A percentile compares a stretch with the other conserved stretches of the same genome.
Evolutionary conservation across 306 rosid species (phyloP).

Genomic region (Parietaria judaica): DNA sequence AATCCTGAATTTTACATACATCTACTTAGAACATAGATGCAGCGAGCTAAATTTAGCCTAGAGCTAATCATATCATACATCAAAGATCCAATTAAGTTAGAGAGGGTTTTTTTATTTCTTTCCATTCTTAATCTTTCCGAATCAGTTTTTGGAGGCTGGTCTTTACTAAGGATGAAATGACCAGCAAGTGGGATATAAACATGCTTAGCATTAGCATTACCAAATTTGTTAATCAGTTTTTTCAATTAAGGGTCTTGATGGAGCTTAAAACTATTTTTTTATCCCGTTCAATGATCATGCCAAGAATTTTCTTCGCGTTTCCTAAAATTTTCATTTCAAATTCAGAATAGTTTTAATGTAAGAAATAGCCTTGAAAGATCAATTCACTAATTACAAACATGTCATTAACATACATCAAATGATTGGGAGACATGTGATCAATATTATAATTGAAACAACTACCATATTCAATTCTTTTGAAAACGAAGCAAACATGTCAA

Average conservation of each 20-base stretch:
- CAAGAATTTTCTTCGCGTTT: too few relatives aligned
- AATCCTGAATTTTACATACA: not conserved
- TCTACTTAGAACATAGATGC: not conserved
- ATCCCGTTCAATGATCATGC: too few relatives aligned
- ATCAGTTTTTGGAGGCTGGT: not conserved
- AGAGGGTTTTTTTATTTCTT: not conserved
- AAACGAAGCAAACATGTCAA: not conserved
- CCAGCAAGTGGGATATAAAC: not conserved
- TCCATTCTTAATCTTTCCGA: not conserved
- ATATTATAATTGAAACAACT: not conserved
- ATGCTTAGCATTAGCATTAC: not conserved
- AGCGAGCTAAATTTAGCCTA: not conserved
- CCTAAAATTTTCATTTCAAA: not conserved
- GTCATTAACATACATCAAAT: not conserved
- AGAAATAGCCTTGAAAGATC: too few relatives aligned
- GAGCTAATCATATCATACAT: not conserved
- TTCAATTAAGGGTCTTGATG: not conserved
- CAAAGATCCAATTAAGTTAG: not conserved
- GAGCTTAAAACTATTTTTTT: not conserved
- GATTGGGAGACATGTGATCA: not conserved
- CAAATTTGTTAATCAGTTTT: not conserved
- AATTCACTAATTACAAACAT: not conserved
- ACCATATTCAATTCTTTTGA: not conserved
- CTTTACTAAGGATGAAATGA: not conserved
- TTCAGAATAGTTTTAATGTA: too few relatives aligned